phyloP scores from a whole-genome alignment of 2,329 filamentous ascomycete species.

The Aspergillus pseudotamarii region DNA sequence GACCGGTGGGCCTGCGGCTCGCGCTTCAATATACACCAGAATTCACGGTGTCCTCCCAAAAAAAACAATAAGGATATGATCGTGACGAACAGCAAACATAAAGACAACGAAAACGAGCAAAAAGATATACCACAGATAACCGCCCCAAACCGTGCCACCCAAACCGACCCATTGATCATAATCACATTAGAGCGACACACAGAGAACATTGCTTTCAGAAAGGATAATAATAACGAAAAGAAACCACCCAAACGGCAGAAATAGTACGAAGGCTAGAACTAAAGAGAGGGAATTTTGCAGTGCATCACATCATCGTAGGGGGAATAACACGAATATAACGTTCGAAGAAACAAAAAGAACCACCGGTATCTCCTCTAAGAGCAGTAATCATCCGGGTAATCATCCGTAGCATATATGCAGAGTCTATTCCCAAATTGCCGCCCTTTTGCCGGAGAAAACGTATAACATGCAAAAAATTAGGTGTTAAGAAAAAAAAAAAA shows the following conservation, averaged over 20 bases:
- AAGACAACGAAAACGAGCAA: constrained; percentile 6
- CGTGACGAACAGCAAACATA: background rate
- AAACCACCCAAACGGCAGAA: background rate
- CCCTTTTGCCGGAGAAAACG: constrained; percentile 19
- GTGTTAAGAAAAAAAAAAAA: constrained; percentile 15
- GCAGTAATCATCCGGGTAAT: constrained; percentile 22
- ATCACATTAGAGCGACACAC: constrained; percentile 26
- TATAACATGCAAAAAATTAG: constrained; percentile 7
- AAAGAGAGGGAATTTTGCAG: constrained; percentile 16
- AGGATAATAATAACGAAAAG: constrained; percentile 11
- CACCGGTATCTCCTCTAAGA: constrained; percentile 27
- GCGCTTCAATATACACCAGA: constrained; percentile 12
- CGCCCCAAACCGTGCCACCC: constrained; percentile 28
- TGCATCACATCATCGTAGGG: constrained; percentile 24
- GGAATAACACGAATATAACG: constrained; percentile 16
- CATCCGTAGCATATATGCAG: constrained; percentile 24
- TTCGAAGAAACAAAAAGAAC: constrained; percentile 17
- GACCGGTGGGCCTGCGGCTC: background rate
- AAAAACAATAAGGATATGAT: constrained; percentile 16
- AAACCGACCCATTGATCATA: constrained; percentile 30
- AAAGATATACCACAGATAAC: constrained; percentile 23
- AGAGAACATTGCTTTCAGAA: constrained; percentile 13
- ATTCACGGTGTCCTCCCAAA: constrained; percentile 11
- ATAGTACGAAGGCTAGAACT: constrained; percentile 4
- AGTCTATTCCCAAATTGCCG: constrained; percentile 29